Base-by-base conservation (phyloP, 768 basidiomycete genomes). In the Leccinum uliginosum region DNA sequence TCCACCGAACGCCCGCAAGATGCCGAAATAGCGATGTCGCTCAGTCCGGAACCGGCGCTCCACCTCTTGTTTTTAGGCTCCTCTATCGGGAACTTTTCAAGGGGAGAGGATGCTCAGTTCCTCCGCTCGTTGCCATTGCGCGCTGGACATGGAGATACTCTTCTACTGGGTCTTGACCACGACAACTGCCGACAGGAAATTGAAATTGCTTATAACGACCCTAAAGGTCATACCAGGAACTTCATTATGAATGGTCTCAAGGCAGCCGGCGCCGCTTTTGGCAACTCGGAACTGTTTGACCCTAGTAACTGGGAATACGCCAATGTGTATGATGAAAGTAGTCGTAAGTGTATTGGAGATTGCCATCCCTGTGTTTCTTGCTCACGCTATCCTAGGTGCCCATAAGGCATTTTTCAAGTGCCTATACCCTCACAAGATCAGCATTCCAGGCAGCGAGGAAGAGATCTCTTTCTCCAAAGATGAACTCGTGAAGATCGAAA, bases 41-140 rank as follows among this genome's bases (percentile, higher is more conserved):
- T 83, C 21, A 82, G 80, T 1, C 81, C 80, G 43, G 82, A 75
- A 46, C 71, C 74, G 3, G 86, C 89, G 14, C 71, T 93, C 30
- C 94, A 97, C 66, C 75, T 98, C 53, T 76, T 98, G 59, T 98
- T 97, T 76, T 76, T 98, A 17, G 97, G 96, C 0, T 94, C 91
- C 0, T 91, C 92, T 1, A 69, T 98, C 7, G 97, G 95, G 7
- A 98, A 98, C 75, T 98, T 98, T 70, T 65, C 77, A 6, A 81
- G 93, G 12, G 75, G 76, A 5, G 87, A 81, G 23, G 89, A 87
- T 9, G 80, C 78, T 0, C 72, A 78, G 0, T 98, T 99, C 73
- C 80, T 99, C 51, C 78, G 78, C 7, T 83, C 84, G 3, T 74
- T 98, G 27, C 94, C 94, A 4, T 76, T 98, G 24, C 83, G 87